Base-by-base conservation (phyloP, 345 rosid genomes). In the Salix purpurea region DNA sequence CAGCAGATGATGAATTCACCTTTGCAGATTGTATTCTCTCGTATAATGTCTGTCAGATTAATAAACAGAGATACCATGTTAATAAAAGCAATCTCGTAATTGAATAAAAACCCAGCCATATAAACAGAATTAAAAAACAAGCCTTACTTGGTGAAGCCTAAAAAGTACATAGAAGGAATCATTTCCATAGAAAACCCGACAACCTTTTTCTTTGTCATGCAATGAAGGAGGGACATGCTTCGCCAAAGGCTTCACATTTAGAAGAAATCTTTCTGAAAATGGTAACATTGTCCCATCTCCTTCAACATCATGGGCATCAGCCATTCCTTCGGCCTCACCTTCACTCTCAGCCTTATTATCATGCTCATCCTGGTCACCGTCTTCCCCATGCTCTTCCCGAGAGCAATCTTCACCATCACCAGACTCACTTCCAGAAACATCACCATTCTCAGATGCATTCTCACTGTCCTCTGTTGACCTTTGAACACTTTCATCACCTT, bases 101-200 rank as follows among this genome's bases (percentile, higher is more conserved):
- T 48, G 72, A 78, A 62, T 28, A 7, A 9, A 68, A 66, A 64
- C 21, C 77, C 56, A 42, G n/a, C 52, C 2, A 64, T 42, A 73
- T 23, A 67, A 34, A 40, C 46, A 24, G 69, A 36, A 74, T 44
- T 1, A 7, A 21, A 23, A 18, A 0, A 40, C 10, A 67, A 65
- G 44, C 78, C 86, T 87, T 88, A 96, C 99, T 81, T 88, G 99
- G 83, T 96, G 99, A 85, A 96, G 99, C 87, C 98, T 88, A 70
- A 94, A 90, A 73, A 94, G 92, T 77, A 94, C 94, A 71, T 94
- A 94, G 80, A 89, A 94, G 37, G 97, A 94, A 85, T 96, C 98
- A 75, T 94, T 94, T 76, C 98, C 99, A 77, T 94, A 96, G 82
- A 96, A 96, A 84, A 94, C 78, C 54, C 77, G 78, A n/a, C 90